Evolutionary conservation across 2,329 filamentous ascomycete species (phyloP).

Genomic region (Penicillium aurantiogriseum): DNA sequence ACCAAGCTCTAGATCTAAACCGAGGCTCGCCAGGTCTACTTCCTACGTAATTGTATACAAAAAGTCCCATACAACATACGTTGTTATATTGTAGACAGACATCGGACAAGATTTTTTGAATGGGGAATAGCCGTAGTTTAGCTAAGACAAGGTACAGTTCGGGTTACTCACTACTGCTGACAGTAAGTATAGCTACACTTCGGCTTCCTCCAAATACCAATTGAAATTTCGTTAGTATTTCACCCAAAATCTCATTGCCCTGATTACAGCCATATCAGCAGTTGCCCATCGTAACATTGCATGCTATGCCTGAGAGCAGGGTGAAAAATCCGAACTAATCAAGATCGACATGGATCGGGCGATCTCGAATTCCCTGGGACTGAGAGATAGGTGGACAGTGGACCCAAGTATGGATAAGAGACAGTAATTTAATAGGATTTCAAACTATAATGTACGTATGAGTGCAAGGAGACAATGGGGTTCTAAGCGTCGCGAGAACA

Average conservation of each 20-base stretch:
- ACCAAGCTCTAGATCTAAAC: neutral
- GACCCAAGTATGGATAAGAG: neutral
- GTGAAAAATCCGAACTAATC: neutral
- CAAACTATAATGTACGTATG: neutral
- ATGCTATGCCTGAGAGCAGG: neutral
- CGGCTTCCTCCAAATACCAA: neutral
- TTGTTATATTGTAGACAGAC: neutral
- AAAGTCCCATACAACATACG: neutral
- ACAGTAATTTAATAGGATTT: neutral
- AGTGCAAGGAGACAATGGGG: neutral
- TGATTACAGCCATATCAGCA: neutral
- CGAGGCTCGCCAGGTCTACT: neutral
- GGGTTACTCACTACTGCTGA: neutral
- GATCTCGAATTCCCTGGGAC: neutral
- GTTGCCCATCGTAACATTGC: conserved; percentile 7
- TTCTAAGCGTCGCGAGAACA: no score
- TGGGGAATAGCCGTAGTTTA: neutral
- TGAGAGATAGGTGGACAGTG: neutral
- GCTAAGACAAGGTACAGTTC: neutral
- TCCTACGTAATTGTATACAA: neutral
- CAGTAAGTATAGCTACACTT: neutral
- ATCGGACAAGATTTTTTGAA: neutral
- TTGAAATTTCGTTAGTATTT: no score
- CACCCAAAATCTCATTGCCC: no score
- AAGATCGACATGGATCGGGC: neutral